Conservation (phyloP, 495 filamentous ascomycete species). For the Collariella sp. region DNA sequence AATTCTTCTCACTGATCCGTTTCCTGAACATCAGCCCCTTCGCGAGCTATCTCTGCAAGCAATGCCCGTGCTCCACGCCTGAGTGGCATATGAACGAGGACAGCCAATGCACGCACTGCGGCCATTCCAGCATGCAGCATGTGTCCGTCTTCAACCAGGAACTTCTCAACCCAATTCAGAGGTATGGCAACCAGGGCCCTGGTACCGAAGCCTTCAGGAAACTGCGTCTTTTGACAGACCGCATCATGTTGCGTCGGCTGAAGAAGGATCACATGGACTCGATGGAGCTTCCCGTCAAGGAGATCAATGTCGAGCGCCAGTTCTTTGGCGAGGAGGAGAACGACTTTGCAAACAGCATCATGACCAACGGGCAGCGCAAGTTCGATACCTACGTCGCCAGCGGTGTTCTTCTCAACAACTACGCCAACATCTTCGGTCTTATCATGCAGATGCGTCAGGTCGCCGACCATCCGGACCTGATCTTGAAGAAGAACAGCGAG, state of each 20-base stretch:
- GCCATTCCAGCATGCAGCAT: constrained; percentile 65
- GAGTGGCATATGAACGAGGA: constrained; percentile 73
- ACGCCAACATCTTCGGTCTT: constrained; percentile 79
- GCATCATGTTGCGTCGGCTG: constrained; percentile 88
- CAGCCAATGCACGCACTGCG: constrained; percentile 58
- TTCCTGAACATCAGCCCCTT: constrained; percentile 85
- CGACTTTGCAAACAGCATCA: constrained; percentile 92
- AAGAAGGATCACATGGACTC: constrained; percentile 85
- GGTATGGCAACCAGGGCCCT: constrained; percentile 39
- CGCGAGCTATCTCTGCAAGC: constrained; percentile 84
- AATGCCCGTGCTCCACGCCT: constrained; percentile 66
- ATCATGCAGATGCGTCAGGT: constrained; percentile 98
- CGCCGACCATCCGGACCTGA: constrained; percentile 89
- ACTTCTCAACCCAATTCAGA: constrained; percentile 72
- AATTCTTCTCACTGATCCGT: constrained; percentile 89
- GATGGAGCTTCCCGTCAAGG: constrained; percentile 93
- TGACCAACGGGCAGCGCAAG: constrained; percentile 74
- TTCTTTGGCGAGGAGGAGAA: constrained; percentile 93
- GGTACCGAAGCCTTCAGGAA: constrained; percentile 66
- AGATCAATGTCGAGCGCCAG: constrained; percentile 82
- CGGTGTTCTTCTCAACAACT: constrained; percentile 94
- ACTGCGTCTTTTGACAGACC: constrained; percentile 74
- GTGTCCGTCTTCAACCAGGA: constrained; percentile 95
- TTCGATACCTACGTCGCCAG: constrained; percentile 94
- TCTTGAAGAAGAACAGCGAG: constrained; percentile 75